phyloP scores from a whole-genome alignment of 306 rosid species.

The Prunus persica region DNA sequence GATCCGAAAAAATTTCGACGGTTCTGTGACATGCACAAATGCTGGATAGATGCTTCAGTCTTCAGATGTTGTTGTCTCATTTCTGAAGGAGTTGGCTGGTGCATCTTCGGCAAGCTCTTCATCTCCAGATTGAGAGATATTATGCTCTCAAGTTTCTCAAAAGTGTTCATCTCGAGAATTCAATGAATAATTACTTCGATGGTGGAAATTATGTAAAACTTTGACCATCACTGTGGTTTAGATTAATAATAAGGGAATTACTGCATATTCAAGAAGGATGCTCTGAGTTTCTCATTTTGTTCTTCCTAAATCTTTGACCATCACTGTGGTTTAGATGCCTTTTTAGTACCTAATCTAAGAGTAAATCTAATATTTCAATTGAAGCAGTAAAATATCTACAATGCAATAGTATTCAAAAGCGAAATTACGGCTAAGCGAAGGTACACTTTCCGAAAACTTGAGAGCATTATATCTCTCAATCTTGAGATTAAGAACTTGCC shows the following conservation, averaged over 20 bases:
- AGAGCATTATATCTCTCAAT: not conserved
- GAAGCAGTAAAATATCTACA: not conserved
- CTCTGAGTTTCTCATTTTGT: not conserved
- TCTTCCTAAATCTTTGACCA: not conserved
- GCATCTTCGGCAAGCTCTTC: conserved; percentile 26
- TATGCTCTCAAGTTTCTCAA: not conserved
- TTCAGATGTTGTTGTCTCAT: conserved; percentile 65
- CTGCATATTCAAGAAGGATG: too few relatives aligned
- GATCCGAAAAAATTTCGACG: not conserved
- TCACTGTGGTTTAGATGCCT: conserved; percentile 5
- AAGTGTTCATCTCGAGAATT: too few relatives aligned
- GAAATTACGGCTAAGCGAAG: not conserved
- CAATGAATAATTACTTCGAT: too few relatives aligned
- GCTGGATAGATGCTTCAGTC: conserved; percentile 72
- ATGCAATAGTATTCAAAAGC: not conserved
- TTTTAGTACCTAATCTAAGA: not conserved
- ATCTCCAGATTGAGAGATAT: not conserved
- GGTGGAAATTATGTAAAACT: too few relatives aligned
- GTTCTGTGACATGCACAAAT: conserved; percentile 68
- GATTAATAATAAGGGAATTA: too few relatives aligned
- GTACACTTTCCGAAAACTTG: not conserved
- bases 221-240: too few relatives aligned
- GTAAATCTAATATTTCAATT: not conserved
- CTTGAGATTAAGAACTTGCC: conserved; percentile 5
- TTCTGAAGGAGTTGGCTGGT: conserved; percentile 55